These are phyloP conservation scores for Metschnikowia similis DNA, from an alignment of 805 yeast genomes.

Conservation along the genomic window DNA sequence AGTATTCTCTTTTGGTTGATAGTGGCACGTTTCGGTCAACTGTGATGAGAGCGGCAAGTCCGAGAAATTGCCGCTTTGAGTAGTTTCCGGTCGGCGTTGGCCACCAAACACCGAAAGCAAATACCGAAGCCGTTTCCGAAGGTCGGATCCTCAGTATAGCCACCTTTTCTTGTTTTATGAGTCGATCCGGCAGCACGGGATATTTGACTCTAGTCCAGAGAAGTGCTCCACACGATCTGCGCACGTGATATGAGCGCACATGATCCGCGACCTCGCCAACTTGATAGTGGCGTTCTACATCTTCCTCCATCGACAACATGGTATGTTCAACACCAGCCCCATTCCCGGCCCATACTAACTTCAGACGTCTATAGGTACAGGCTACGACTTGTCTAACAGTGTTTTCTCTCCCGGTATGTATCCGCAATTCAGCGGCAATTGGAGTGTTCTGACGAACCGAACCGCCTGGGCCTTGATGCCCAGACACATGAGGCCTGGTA, in stretches of 20 bases:
- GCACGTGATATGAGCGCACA: background rate
- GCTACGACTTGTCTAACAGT: slow-evolving; percentile 96
- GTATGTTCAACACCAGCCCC: slow-evolving; percentile 5
- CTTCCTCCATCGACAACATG: slow-evolving; percentile 7
- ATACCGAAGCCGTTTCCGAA: too few relatives aligned
- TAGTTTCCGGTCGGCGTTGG: background rate
- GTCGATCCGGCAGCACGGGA: too few relatives aligned
- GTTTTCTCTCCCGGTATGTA: slow-evolving; percentile 76
- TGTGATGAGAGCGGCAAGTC: background rate
- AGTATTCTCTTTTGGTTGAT: too few relatives aligned
- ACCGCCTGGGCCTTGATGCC: too few relatives aligned
- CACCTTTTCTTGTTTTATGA: too few relatives aligned
- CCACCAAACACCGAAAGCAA: too few relatives aligned
- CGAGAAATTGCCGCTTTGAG: background rate
- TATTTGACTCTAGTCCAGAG: too few relatives aligned
- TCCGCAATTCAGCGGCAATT: background rate
- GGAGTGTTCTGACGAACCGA: background rate
- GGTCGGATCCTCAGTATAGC: too few relatives aligned
- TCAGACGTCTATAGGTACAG: slow-evolving; percentile 89
- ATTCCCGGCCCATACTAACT: slow-evolving; percentile 6
- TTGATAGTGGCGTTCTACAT: slow-evolving; percentile 3
- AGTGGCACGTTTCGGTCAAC: too few relatives aligned
- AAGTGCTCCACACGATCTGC: background rate
- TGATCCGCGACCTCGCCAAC: slow-evolving; percentile 1
- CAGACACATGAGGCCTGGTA: background rate